Evolutionary conservation across 768 basidiomycete genomes (phyloP).

Genomic region (Neoboletus subvelutipes): DNA sequence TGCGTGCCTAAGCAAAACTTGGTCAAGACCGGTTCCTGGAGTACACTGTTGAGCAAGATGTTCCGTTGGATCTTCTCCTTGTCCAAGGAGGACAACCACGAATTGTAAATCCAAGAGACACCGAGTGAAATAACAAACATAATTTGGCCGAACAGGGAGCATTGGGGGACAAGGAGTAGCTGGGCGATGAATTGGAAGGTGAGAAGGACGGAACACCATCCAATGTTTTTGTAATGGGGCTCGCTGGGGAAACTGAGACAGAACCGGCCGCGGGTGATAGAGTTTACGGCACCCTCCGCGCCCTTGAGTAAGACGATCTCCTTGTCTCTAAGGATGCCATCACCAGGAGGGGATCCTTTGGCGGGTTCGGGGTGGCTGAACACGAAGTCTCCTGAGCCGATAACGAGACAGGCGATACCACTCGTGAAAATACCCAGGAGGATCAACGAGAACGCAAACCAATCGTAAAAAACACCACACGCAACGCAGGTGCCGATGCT

Average conservation of each 20-base stretch:
- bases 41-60: conserved; percentile 25
- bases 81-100: conserved; percentile 39
- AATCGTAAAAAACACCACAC: conserved; percentile 32
- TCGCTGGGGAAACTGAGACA: conserved; percentile 27
- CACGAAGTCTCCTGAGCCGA: conserved; percentile 32
- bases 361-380: conserved; percentile 30
- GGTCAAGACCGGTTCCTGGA: conserved; percentile 21
- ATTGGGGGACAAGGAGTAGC: conserved; percentile 36
- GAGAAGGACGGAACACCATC: conserved; percentile 32
- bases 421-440: conserved; percentile 33
- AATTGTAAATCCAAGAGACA: conserved; percentile 38
- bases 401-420: conserved; percentile 33
- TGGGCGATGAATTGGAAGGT: conserved; percentile 36
- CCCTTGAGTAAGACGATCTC: conserved; percentile 33
- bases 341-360: conserved; percentile 27
- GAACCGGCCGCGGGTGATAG: conserved; percentile 34
- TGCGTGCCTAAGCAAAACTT: conserved; percentile 28
- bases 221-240: conserved; percentile 28
- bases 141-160: conserved; percentile 34
- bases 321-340: conserved; percentile 28
- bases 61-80: conserved; percentile 29
- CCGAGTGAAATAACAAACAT: conserved; percentile 35
- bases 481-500: conserved; percentile 29
- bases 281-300: conserved; percentile 31
- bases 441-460: conserved; percentile 36